Percentiles rank a stretch among this genome's conserved stretches.
These are phyloP conservation scores for Cercospora zeae-maydis DNA, from an alignment of 2,329 filamentous ascomycete genomes.

Conservation along the genomic window DNA sequence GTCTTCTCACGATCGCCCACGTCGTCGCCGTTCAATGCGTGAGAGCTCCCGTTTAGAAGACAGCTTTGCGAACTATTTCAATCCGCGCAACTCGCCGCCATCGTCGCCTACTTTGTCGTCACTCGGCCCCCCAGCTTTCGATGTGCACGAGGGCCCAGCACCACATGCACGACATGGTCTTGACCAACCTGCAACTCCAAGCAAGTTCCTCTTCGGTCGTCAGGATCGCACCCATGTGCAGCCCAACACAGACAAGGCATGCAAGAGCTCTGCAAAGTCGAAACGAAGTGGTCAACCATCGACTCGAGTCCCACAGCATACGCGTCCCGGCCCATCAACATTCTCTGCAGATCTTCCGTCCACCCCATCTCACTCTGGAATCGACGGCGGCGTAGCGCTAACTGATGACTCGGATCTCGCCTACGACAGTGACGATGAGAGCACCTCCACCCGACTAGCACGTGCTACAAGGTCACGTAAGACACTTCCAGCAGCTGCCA, in stretches of 20 bases:
- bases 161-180: not conserved
- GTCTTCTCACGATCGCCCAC: not conserved
- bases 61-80: not conserved
- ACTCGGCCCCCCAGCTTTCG: not conserved
- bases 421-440: not conserved
- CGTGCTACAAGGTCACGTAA: not conserved
- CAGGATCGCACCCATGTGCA: not conserved
- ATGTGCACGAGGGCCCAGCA: not conserved
- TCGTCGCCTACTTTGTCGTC: not conserved
- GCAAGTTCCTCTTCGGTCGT: not conserved
- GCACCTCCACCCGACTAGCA: not conserved
- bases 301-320: not conserved
- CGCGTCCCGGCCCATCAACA: not conserved
- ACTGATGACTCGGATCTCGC: not conserved
- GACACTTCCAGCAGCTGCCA: not conserved
- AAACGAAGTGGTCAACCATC: not conserved
- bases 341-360: not conserved
- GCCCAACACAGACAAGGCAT: not conserved
- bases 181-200: not conserved
- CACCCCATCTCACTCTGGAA: not conserved
- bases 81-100: not conserved
- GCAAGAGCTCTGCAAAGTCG: not conserved
- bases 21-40: not conserved
- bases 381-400: not conserved
- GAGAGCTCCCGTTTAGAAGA: not conserved